These are phyloP conservation scores for Pueraria montana DNA, from an alignment of 306 rosid genomes.

Conservation along the genomic window DNA sequence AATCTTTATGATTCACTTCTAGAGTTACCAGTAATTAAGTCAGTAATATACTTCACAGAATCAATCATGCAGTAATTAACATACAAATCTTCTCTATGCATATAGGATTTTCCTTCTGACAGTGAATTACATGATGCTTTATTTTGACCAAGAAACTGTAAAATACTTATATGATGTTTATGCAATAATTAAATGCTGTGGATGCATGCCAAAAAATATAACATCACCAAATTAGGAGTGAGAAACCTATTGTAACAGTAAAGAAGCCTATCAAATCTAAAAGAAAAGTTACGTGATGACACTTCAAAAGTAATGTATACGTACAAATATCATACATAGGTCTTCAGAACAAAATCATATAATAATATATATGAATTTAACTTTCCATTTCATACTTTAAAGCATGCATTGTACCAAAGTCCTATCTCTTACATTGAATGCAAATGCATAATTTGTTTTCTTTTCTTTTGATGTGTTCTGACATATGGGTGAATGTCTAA, in stretches of 20 bases:
- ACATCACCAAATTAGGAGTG: slow-evolving; percentile 3
- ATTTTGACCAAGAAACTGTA: not conserved
- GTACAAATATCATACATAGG: not conserved
- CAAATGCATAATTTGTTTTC: not conserved
- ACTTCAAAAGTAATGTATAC: not conserved
- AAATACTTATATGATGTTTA: not conserved
- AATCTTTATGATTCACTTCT: slow-evolving; percentile 23
- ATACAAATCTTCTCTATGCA: not conserved
- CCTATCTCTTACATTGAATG: slow-evolving; percentile 4
- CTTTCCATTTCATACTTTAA: slow-evolving; percentile 9
- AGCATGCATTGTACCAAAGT: slow-evolving; percentile 31
- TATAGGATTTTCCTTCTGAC: not conserved
- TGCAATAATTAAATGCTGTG: not conserved
- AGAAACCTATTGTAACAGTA: slow-evolving; percentile 3
- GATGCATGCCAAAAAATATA: not conserved
- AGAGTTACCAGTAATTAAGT: not conserved
- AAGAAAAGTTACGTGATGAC: slow-evolving; percentile 9
- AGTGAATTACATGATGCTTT: not conserved
- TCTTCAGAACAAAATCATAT: not conserved
- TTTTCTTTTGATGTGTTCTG: slow-evolving; percentile 44
- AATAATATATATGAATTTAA: not conserved
- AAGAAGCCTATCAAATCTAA: slow-evolving; percentile 8
- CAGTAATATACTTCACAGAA: not conserved
- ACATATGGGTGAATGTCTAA: slow-evolving; percentile 37
- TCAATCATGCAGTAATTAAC: not conserved